Conservation (phyloP, 2,329 filamentous ascomycete species). For the Clonostachys chloroleuca region DNA sequence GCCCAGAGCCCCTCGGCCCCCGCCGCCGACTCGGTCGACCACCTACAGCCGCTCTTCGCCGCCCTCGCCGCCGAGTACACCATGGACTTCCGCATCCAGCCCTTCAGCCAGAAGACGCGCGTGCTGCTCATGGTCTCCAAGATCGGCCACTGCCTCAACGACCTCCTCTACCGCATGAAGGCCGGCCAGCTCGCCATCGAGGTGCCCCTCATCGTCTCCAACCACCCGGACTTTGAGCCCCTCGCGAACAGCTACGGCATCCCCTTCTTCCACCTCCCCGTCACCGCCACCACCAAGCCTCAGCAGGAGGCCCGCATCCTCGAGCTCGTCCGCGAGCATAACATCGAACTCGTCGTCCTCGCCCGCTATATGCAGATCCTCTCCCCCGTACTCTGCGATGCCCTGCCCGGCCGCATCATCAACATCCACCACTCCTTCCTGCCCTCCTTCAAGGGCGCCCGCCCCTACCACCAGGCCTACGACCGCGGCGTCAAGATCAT, state of each 20-base stretch:
- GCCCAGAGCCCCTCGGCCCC: slow-evolving; percentile 36
- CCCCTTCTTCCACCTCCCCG: slow-evolving; percentile 76
- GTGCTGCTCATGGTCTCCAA: slow-evolving; percentile 89
- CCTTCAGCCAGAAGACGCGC: slow-evolving; percentile 64
- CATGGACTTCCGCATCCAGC: slow-evolving; percentile 69
- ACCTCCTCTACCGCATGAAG: slow-evolving; percentile 75
- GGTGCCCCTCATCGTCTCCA: slow-evolving; percentile 70
- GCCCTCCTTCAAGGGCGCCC: slow-evolving; percentile 83
- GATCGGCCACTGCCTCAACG: slow-evolving; percentile 82
- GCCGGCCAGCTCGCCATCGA: slow-evolving; percentile 72
- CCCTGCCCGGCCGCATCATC: slow-evolving; percentile 84
- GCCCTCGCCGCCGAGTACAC: slow-evolving; percentile 57
- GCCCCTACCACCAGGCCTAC: slow-evolving; percentile 84
- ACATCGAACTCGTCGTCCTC: slow-evolving; percentile 74
- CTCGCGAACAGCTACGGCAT: slow-evolving; percentile 72
- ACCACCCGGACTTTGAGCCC: slow-evolving; percentile 69
- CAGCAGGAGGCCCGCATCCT: slow-evolving; percentile 70
- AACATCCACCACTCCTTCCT: slow-evolving; percentile 89
- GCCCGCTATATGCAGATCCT: slow-evolving; percentile 88
- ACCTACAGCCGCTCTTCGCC: slow-evolving; percentile 52
- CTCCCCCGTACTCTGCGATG: slow-evolving; percentile 67
- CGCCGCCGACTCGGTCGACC: slow-evolving; percentile 14
- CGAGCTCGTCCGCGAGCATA: slow-evolving; percentile 62
- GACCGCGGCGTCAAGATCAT: slow-evolving; percentile 87
- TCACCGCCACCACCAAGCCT: slow-evolving; percentile 72